Base-by-base conservation (phyloP, 1,139 yeast genomes). In the Kodamaea sp. region DNA sequence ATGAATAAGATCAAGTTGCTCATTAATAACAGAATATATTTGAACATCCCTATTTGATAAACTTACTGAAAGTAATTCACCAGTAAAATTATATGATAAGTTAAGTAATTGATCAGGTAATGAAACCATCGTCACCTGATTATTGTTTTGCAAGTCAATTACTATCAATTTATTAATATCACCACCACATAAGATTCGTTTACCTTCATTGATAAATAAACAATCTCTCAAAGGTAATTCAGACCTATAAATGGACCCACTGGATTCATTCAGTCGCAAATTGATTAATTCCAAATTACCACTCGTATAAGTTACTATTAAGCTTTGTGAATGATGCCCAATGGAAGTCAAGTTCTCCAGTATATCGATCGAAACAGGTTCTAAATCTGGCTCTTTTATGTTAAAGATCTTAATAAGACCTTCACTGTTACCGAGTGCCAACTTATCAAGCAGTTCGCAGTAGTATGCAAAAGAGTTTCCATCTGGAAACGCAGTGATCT, bases 131-230 rank as follows among this genome's bases (percentile, higher is more conserved):
- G 61, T 53, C 2, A 63, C 55, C 8, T 60, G 54, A 23, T 65
- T 63, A 31, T 70, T 69, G n/a, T 61, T 63, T 20, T 52, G 54
- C 11, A 75, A 52, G 44, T 78, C 81, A 3, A 85, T 64, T 2
- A 87, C 53, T 7, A 71, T 67, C 40, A 85, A 67, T 44, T 79
- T 78, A 38, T 76, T 73, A 45, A 85, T 94, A 52, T 87, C 94
- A 38, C 96, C 94, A 24, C 88, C 92, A 40, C 81, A 73, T 1
- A 86, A 77, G 3, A 79, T 65, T 63, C 84, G 73, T 36, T 76
- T 70, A 0, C 90, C 95, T 44, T 80, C 84, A 44, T 84, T 85
- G 33, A 86, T 78, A 56, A 84, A 79, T 11, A 65, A 65, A 5
- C 81, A 69, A 45, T 79, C 85, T 46, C 94, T 71, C 29, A 89